Conservation (phyloP, 1,139 yeast genomes). For the Taphrina flavorubra region DNA sequence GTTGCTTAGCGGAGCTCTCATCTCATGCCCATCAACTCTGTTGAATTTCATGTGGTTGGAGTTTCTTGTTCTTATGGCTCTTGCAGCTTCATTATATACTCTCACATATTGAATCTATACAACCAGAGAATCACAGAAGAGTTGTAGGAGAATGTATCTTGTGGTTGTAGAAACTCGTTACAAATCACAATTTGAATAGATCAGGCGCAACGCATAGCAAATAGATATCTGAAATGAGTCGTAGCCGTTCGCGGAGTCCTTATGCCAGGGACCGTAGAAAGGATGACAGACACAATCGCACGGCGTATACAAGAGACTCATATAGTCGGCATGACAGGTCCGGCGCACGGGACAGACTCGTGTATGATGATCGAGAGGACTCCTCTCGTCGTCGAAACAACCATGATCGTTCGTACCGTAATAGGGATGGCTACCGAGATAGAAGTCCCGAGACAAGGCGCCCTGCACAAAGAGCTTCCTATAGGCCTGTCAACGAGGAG, state of each 20-base stretch:
- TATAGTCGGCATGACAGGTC: not conserved
- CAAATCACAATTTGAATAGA: too few species aligned
- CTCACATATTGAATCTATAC: too few species aligned
- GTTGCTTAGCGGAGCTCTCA: not conserved
- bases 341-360: not conserved
- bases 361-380: not conserved
- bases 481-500: constrained; percentile 12
- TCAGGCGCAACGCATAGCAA: too few species aligned
- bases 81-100: not conserved
- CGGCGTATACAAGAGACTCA: not conserved
- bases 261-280: not conserved
- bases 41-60: not conserved
- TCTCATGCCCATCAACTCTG: not conserved
- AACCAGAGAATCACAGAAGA: too few species aligned
- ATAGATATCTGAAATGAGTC: not conserved
- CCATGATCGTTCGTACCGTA: not conserved
- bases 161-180: too few species aligned
- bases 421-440: not conserved
- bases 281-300: not conserved
- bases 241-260: constrained; percentile 9
- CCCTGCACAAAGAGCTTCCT: not conserved
- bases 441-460: not conserved
- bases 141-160: too few species aligned
- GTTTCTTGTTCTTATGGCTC: not conserved
- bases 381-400: not conserved